Evolutionary conservation across 345 rosid genomes (phyloP), one percentile per base, ranked within the genome.

Genomic region (Eucalyptus cloeziana): DNA sequence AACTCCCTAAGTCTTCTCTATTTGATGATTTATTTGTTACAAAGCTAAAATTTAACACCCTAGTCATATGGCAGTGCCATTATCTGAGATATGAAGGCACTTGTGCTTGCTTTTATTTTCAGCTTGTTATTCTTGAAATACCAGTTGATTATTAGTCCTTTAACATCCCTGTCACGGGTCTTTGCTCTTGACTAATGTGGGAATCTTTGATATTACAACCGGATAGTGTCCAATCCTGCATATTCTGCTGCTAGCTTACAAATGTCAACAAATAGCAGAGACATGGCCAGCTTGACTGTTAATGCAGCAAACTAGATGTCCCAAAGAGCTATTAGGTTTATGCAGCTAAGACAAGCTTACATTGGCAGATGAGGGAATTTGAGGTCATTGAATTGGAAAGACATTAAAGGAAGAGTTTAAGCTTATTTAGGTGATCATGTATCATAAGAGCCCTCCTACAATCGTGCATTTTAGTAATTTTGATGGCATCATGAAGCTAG

Each of bases 181-280:
- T 17, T 87, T 47, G 17, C 69, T 58, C 14, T 37, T 56, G 79
- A 37, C 43, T 52, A 52, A 52, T 52, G 58, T 52, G 58, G 58
- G 99, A 97, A 92, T 92, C 93, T 81, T 81, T 96, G 89, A 97
- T 96, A 91, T 87, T 96, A 91, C 97, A 96, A 97, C 88, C 91
- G 96, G 90, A 96, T 52, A 21, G 58, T 52, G 25, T 52, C 58
- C 58, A 93, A 92, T 79, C 91, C 95, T 7, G 90, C 88, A 37
- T 94, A 93, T 90, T 95, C 98, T 52, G 91, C 94, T 33, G 92
- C 93, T 3, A 91, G 94, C 12, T 91, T 97, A 91, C 92, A 91
- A 88, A 91, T 87, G 51, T 88, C 97, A 88, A 96, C 98, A 37
- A 93, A 91, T 64, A 94, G 94, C 92, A 93, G 99, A 90, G 96